These are phyloP conservation scores for Backusella circina DNA, from an alignment of 192 early-diverging fungal genomes.

Conservation along the genomic window DNA sequence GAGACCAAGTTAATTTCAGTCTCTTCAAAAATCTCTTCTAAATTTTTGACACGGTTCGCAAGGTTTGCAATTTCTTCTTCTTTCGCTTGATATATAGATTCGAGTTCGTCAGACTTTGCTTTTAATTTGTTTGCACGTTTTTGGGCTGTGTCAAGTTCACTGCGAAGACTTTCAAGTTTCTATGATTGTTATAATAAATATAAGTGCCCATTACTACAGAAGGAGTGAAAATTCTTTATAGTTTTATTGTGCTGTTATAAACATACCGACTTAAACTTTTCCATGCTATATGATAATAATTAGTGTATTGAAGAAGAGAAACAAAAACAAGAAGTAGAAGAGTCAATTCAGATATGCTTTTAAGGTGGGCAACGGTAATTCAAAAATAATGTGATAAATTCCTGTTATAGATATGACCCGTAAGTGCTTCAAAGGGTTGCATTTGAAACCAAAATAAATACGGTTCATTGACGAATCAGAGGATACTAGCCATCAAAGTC, in stretches of 20 bases:
- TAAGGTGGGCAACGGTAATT: not conserved
- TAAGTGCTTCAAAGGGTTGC: not conserved
- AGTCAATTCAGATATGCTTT: not conserved
- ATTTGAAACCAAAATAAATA: not conserved
- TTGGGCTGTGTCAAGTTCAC: conserved; percentile 59
- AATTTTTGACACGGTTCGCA: conserved; percentile 23
- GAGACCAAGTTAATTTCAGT: conserved; percentile 24
- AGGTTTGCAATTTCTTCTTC: conserved; percentile 38
- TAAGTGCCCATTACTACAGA: not conserved
- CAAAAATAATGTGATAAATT: not conserved
- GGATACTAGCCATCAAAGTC: not conserved
- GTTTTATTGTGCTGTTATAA: not conserved
- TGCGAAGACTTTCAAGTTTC: conserved; percentile 61
- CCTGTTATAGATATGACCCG: not conserved
- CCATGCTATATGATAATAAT: not conserved
- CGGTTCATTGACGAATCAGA: not conserved
- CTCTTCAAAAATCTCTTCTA: conserved; percentile 29
- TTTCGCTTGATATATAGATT: conserved; percentile 36
- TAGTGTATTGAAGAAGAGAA: not conserved
- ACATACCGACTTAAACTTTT: not conserved
- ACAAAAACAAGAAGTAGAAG: not conserved
- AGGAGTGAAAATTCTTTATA: not conserved
- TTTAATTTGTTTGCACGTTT: conserved; percentile 60
- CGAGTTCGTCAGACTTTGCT: conserved; percentile 45
- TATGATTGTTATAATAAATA: conserved; percentile 20